Conservation (phyloP, 2,329 filamentous ascomycete species). For the Diaporthe capsici region DNA sequence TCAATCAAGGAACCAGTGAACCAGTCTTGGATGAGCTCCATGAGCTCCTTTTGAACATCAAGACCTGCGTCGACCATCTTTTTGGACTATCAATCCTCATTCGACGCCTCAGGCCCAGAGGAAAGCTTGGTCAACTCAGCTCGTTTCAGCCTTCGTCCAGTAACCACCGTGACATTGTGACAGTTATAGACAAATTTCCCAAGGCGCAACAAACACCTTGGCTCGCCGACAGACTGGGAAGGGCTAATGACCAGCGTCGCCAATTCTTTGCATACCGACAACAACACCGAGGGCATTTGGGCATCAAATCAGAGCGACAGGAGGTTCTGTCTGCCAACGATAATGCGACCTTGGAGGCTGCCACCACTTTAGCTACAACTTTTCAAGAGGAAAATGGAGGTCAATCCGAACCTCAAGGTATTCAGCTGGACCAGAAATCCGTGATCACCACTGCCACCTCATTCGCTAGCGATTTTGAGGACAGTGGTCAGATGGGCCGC, state of each 20-base stretch:
- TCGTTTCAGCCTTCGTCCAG: background rate
- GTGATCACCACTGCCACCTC: background rate
- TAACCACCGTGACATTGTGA: background rate
- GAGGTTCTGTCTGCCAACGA: background rate
- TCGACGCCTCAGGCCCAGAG: background rate
- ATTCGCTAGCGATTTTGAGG: background rate
- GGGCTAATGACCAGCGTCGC: background rate
- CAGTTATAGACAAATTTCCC: background rate
- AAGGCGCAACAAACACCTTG: background rate
- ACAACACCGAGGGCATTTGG: background rate
- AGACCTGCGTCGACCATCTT: background rate
- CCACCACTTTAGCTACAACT: background rate
- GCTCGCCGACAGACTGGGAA: background rate
- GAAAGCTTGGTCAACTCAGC: background rate
- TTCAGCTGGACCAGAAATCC: background rate
- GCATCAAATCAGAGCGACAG: background rate
- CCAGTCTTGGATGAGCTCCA: background rate
- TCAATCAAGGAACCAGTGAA: background rate
- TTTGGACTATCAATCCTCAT: background rate
- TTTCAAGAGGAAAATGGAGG: background rate
- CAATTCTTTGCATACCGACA: background rate
- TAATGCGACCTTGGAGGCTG: background rate
- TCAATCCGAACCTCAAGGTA: background rate
- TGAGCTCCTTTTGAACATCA: background rate
- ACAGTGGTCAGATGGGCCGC: conserved; percentile 1